Base-by-base conservation (phyloP, 2,329 filamentous ascomycete species). In the Trichoderma harzianum region DNA sequence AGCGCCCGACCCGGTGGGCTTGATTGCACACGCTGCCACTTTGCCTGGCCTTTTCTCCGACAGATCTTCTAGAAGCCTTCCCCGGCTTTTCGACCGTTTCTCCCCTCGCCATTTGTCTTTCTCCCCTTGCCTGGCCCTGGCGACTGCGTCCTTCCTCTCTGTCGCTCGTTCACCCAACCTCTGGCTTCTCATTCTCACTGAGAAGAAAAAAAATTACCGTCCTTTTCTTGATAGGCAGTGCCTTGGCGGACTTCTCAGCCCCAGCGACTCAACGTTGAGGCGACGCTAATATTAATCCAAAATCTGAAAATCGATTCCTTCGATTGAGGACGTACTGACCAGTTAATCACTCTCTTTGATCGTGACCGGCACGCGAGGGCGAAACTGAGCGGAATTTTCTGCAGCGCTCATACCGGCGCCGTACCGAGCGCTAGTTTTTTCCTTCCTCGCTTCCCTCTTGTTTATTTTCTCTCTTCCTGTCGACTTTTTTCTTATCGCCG, bases 1-100 rank as follows among this genome's bases (percentile, higher is more conserved):
- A 30, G 55, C 53, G 71, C 65, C 60, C 66, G 71, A 66, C 39
- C 32, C 57, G 24, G 67, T 65, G 60, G 72, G 10, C 69, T 63
- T 69, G 64, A 28, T 43, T 43, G 68, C 71, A 65, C 63, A 57
- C 68, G 69, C 65, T 47, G 63, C 34, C 58, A 30, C 66, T 57
- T 34, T 58, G 55, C 43, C 71, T 69, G 63, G 30, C 58, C 69
- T 73, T 72, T 73, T 73, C 72, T 73, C 72, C 72, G 72, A 73
- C 72, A 73, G 71, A 72, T 72, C 70, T 73, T 73, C 72, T 73
- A 73, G 72, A 73, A 73, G 72, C 69, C 71, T 72, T 73, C 68
- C 71, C 71, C 65, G 65, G 70, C 62, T 72, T 67, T 73, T 72
- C 69, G 34, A 71, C 47, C 61, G 63, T 63, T 64, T 69, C 36